phyloP scores from a whole-genome alignment of 1,139 yeast species.

The Diutina catenulata region DNA sequence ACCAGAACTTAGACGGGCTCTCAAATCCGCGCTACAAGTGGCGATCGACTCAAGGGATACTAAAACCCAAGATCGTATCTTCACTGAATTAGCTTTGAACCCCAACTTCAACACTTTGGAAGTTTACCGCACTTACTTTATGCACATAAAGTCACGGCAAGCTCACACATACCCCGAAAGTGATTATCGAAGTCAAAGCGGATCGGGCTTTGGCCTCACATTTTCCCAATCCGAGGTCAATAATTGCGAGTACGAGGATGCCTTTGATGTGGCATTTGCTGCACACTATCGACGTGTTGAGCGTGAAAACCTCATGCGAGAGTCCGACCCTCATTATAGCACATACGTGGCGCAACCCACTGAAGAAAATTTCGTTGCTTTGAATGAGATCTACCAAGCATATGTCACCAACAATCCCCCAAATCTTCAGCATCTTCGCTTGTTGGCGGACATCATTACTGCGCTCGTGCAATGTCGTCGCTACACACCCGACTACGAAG shows the following conservation, averaged over 20 bases:
- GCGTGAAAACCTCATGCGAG: conserved; percentile 1
- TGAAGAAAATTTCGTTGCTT: conserved; percentile 13
- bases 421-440: background rate
- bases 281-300: conserved; percentile 7
- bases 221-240: conserved; percentile 6
- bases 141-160: background rate
- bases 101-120: background rate
- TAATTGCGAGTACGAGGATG: conserved; percentile 14
- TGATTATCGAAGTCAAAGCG: background rate
- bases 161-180: background rate
- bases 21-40: background rate
- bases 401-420: background rate
- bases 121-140: background rate
- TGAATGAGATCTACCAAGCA: background rate
- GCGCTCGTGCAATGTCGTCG: background rate
- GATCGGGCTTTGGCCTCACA: background rate
- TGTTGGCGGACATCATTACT: background rate
- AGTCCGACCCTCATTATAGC: background rate
- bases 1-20: background rate
- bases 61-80: background rate
- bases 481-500: background rate
- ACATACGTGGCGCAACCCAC: conserved; percentile 7
- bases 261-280: conserved; percentile 12
- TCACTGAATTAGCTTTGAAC: background rate
- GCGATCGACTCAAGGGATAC: background rate